Evolutionary conservation across 1,139 yeast genomes (phyloP), one percentile per base, ranked within the genome.

Genomic region (Scheffersomyces segobiensis): DNA sequence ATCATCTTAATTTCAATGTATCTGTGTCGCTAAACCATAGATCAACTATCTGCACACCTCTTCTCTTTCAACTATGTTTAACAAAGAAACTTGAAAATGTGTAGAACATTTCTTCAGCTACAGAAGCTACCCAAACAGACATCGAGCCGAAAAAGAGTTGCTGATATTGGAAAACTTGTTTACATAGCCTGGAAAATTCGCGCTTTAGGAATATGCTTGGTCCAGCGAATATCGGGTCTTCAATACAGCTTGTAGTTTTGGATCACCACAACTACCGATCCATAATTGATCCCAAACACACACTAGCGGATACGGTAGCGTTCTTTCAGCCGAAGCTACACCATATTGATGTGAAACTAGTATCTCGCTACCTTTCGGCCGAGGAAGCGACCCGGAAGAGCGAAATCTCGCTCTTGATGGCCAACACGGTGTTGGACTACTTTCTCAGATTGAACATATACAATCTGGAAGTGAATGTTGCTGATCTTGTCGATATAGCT

Each of bases 181-280:
- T 32, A 7, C 12, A 32, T 32, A 32, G 14, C 17, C 42, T 32
- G 42, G 2, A 10, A 5, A 7, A 32, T 32, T 32, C 42, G 12
- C 42, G 14, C 17, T 32, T 32, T 32, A 2, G 42, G 42, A 32
- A 17, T 5, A 32, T 32, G 42, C 17, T 10, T 17, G 42, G 42
- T 32, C 42, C 2, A 17, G 17, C 42, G 42, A 32, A 32, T 32
- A 4, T 32, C 42, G 42, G 12, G 42, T 32, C 42, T 32, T 32
- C 17, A 14, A 17, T 20, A 8, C 52, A 64, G 52, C 46, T 59
- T 53, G 19, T 53, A 50, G 46, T 56, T 26, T 57, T 62, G 21
- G 60, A 63, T 49, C 59, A 63, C 56, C 53, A 57, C 51, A 54
- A 53, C 47, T 59, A 58, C 55, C 57, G 56, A 12, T 53, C 57